Conservation (phyloP, 169 alveolate species). For the Eimeria sp. region DNA sequence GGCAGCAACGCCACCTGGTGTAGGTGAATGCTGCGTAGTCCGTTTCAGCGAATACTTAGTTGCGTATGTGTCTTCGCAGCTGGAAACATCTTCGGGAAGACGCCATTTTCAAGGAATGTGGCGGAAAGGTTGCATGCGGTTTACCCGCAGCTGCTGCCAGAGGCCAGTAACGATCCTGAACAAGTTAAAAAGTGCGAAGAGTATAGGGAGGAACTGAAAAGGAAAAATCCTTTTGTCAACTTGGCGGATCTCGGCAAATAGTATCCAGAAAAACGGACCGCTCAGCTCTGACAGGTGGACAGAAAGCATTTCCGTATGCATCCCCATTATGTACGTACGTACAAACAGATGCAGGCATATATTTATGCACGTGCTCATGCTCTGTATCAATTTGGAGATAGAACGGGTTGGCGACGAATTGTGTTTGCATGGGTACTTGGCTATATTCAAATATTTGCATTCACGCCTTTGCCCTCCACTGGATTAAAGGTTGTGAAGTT, state of each 20-base stretch:
- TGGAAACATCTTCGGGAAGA: conserved; percentile 26
- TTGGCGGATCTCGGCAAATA: background rate
- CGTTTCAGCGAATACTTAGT: background rate
- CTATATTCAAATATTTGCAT: background rate
- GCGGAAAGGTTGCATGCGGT: background rate
- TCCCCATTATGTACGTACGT: no score
- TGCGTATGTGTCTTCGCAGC: background rate
- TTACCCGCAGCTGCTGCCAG: conserved; percentile 40
- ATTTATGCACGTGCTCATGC: no score
- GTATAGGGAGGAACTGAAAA: background rate
- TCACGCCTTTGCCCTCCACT: background rate
- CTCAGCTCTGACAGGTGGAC: background rate
- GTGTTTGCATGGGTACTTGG: background rate
- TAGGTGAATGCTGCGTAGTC: background rate
- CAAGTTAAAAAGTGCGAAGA: background rate
- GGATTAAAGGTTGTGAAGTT: background rate
- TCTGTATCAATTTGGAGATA: no score
- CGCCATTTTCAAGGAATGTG: background rate
- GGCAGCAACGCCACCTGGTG: background rate
- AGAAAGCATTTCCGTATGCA: no score
- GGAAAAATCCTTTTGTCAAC: conserved; percentile 6
- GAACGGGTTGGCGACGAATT: no score
- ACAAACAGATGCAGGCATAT: no score
- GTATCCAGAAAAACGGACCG: background rate
- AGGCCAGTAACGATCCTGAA: background rate